Base-by-base conservation (phyloP, 2,329 filamentous ascomycete genomes). In the Aureobasidium subglaciale region DNA sequence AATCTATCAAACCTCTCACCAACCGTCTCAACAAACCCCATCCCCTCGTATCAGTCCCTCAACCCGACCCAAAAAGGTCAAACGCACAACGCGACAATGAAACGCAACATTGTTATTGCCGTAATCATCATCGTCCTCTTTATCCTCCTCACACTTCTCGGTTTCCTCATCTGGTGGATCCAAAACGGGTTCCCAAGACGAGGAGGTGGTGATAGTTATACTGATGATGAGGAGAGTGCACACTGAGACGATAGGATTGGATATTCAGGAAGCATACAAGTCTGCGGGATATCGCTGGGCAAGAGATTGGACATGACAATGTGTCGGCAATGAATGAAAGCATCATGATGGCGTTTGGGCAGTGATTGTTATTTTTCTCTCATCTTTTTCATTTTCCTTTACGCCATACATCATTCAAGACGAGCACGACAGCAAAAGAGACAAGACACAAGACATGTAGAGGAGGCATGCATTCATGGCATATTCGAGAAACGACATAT, bases 71-170 rank as follows among this genome's bases (percentile, higher is more conserved):
- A n/a, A n/a, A n/a, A n/a, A n/a, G n/a, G n/a, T n/a, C n/a, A n/a
- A n/a, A 5, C 40, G 18, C 16, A 45, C 10, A 27, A 5, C 30
- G 22, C 30, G 38, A 50, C 49, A 42, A 78, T 78, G 75, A 68
- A 75, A 67, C 73, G 74, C 67, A 78, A 78, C 68, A 68, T 78
- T 60, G 74, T 75, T 69, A 75, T 78, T 68, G 75, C 75, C 67
- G 68, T 76, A 63, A 78, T 78, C 67, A 73, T 78, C 66, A 70
- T 78, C 62, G 71, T 78, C 66, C 75, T 78, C 63, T 77, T 78
- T 70, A 69, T 77, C 63, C 68, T 77, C 49, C 73, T 78, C 52
- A 73, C 72, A 27, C 63, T 75, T 25, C 75, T 78, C 66, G 75
- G 70, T 42, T 77, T 77, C 66, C 60, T 68, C 41, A 77, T 78